phyloP scores from a whole-genome alignment of 2,329 filamentous ascomycete genomes.

The Colletotrichum siamense region DNA sequence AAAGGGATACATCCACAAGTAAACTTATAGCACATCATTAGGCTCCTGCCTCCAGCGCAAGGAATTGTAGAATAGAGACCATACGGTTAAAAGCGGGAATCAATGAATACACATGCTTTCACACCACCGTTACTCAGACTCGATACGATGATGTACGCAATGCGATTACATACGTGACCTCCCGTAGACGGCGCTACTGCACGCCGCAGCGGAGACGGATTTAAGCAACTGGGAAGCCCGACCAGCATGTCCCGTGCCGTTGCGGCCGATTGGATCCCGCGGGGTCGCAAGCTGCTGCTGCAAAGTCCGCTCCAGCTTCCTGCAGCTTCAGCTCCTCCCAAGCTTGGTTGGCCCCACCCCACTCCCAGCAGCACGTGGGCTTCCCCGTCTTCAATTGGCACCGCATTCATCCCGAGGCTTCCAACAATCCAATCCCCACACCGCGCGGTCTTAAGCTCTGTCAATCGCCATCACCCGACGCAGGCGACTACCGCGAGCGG shows the following conservation, averaged over 20 bases:
- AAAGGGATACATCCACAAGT: not conserved
- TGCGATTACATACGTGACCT: not conserved
- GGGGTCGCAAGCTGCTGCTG: not conserved
- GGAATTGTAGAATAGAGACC: not conserved
- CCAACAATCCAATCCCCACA: not conserved
- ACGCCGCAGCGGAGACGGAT: not conserved
- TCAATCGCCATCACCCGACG: not conserved
- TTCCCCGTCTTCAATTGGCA: not conserved
- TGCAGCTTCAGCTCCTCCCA: not conserved
- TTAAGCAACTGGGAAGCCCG: not conserved
- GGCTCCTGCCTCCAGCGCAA: not conserved
- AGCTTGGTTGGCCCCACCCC: not conserved
- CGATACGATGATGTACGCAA: not conserved
- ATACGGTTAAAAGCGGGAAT: not conserved
- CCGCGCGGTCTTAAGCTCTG: not conserved
- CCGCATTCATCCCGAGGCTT: not conserved
- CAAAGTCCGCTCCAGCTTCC: not conserved
- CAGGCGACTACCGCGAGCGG: not conserved
- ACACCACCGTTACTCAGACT: not conserved
- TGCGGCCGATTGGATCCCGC: not conserved
- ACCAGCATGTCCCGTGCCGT: not conserved
- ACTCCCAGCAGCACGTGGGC: not conserved
- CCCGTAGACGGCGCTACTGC: not conserved
- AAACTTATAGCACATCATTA: not conserved
- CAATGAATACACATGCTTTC: not conserved